Evolutionary conservation across 768 basidiomycete genomes (phyloP).

Genomic region (Serendipita sp.): DNA sequence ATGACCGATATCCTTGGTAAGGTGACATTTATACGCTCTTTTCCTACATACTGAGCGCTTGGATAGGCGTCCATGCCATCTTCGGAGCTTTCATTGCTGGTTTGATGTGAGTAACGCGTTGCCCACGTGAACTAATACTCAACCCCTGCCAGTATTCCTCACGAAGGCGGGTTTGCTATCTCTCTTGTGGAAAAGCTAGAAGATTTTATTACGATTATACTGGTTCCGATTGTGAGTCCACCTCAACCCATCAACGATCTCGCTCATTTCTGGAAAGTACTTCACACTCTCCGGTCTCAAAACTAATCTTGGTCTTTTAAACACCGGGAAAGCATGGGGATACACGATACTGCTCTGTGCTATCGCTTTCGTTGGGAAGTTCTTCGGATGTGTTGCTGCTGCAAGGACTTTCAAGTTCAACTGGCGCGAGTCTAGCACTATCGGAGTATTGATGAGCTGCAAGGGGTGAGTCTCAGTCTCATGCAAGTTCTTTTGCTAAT

Average conservation of each 20-base stretch:
- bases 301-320: constrained; percentile 71
- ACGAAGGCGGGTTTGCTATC: constrained; percentile 74
- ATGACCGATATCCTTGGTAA: constrained; percentile 80
- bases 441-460: constrained; percentile 89
- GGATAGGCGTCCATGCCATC: constrained; percentile 51
- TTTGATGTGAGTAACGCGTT: not conserved
- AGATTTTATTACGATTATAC: constrained; percentile 81
- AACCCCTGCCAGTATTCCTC: constrained; percentile 52
- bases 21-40: not conserved
- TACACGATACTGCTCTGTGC: constrained; percentile 66
- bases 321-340: constrained; percentile 80
- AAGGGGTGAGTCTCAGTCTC: constrained; percentile 48
- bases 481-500: not conserved
- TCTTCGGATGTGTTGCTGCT: constrained; percentile 63
- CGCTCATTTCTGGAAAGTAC: constrained; percentile 35
- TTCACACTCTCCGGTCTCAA: constrained; percentile 84
- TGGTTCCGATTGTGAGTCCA: constrained; percentile 60
- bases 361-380: constrained; percentile 77
- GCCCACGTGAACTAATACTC: constrained; percentile 14
- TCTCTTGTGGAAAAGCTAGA: constrained; percentile 90
- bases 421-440: constrained; percentile 65
- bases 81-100: constrained; percentile 37
- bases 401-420: constrained; percentile 53
- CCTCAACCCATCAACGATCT: not conserved
- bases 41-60: not conserved